Percentiles rank a stretch among this genome's conserved stretches.
Evolutionary conservation across 176 grass and related monocot genomes (phyloP).

Genomic region (Rhipidocladum racemiflorum): DNA sequence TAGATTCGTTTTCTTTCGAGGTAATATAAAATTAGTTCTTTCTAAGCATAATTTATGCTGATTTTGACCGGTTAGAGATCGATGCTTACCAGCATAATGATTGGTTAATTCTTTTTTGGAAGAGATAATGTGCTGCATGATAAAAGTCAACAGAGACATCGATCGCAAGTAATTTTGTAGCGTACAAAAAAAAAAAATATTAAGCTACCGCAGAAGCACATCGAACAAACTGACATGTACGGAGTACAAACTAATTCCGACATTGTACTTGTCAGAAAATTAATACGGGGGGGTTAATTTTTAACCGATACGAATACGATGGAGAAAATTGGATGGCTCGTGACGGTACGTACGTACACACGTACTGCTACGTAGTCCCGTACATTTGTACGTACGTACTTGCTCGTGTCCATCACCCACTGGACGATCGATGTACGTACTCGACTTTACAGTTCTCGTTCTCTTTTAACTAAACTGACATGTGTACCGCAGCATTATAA

Average conservation of each 20-base stretch:
- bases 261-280: conserved; percentile 30
- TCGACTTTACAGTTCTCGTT: not conserved
- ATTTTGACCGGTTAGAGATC: not conserved
- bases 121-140: not conserved
- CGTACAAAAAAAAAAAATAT: conserved; percentile 23
- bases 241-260: conserved; percentile 6
- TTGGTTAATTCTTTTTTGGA: not conserved
- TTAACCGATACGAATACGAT: not conserved
- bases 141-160: conserved; percentile 33
- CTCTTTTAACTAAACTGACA: not conserved
- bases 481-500: not conserved
- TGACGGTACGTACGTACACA: not conserved
- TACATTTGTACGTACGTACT: not conserved
- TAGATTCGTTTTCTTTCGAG: not conserved
- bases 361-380: not conserved
- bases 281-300: not conserved
- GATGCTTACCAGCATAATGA: conserved; percentile 10
- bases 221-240: conserved; percentile 11
- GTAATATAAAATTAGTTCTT: not conserved
- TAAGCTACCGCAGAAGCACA: conserved; percentile 2
- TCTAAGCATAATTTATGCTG: not conserved
- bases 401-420: not conserved
- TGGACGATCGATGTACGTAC: not conserved
- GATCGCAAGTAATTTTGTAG: conserved; percentile 22
- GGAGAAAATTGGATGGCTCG: conserved; percentile 2